Base-by-base conservation (phyloP, 2,329 filamentous ascomycete species). In the Falciphora oryzae region DNA sequence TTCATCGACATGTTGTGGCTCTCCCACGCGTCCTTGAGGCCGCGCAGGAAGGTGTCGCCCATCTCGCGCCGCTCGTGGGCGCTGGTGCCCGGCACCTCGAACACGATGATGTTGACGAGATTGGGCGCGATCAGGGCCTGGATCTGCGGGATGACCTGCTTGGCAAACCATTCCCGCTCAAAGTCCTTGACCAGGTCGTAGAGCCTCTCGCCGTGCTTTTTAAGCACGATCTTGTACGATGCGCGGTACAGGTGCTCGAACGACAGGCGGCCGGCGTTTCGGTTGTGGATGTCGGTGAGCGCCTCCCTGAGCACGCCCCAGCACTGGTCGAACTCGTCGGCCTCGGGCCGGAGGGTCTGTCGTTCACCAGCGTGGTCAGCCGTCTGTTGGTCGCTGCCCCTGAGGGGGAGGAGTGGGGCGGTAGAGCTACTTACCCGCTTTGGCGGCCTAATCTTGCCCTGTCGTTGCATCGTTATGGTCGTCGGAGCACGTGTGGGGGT, bases 161-260 rank as follows among this genome's bases (percentile, higher is more conserved):
- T 81, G 61, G 83, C 84, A 66, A 99, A 88, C 90, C 94, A 97
- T 67, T 86, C 79, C 71, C 89, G 84, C 76, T 98, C 94, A 64
- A 97, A 92, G 2, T 87, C 79, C 70, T 89, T 90, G 61, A 98
- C 93, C 13, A 85, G 83, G 6, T 90, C 84, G 76, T 98, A 98
- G 1, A 99, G 83, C 14, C 88, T 81, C 44, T 90, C 86, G 31
- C 93, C 93, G 70, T 93, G 89, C 78, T 94, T 96, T 76, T 90
- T 91, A 50, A 97, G 79, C 1, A 98, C 94, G 27, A 98, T 91
- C 75, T 95, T 94, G 78, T 99, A 99, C 6, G 92, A 91, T 64
- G 91, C 91, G 65, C 95, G 90, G 78, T 99, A 99, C 0, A 99
- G 85, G 72, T 96, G 90, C 76, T 99, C 95, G 79, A 97, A 99